Base-by-base conservation (phyloP, 148 eudicot genomes). In the Fagopyrum tataricum region DNA sequence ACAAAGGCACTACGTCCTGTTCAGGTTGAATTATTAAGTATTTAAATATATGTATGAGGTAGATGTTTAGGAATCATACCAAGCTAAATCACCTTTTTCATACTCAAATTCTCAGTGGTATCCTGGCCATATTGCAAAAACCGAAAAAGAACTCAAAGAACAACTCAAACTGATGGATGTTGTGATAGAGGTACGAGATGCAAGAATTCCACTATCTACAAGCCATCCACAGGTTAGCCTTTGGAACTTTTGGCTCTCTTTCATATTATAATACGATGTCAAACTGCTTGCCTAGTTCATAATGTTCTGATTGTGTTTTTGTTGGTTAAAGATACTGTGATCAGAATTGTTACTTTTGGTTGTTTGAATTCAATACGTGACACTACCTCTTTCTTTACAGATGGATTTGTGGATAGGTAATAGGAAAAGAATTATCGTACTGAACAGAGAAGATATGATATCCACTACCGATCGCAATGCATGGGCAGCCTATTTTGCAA, bases 401-500 rank as follows among this genome's bases (percentile, higher is more conserved):
- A 95, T 95, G 99, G 96, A 90, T 79, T 48, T 78, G 53, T 95
- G 99, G 99, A 78, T 91, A 81, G 97, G 99, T 48, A 95, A 90
- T 75, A 88, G 92, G 69, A 95, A 88, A 74, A 82, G 97, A 77
- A 91, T 95, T 70, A 67, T 95, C 72, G 99, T 95, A 69, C 79
- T 95, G 80, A 95, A 95, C 73, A 85, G 99, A 79, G 99, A 95
- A 84, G 99, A 95, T 80, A 95, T 95, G 99, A 95, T 95, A 81
- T 91, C 97, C 53, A 76, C 92, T 61, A 79, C 85, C 46, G 99
- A 95, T 73, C 85, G 99, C 73, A 87, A 95, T 88, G 96, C 91
- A 41, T 95, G 98, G 98, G 96, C 98, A 75, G 78, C 83, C 78
- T 84, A 95, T 78, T 95, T 82, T 83, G 88, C 97, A 26, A 88